A percentile compares a stretch with the other conserved stretches of the same genome.
Evolutionary conservation across 176 grass and related monocot genomes (phyloP).

Genomic region (Dactylis glomerata): DNA sequence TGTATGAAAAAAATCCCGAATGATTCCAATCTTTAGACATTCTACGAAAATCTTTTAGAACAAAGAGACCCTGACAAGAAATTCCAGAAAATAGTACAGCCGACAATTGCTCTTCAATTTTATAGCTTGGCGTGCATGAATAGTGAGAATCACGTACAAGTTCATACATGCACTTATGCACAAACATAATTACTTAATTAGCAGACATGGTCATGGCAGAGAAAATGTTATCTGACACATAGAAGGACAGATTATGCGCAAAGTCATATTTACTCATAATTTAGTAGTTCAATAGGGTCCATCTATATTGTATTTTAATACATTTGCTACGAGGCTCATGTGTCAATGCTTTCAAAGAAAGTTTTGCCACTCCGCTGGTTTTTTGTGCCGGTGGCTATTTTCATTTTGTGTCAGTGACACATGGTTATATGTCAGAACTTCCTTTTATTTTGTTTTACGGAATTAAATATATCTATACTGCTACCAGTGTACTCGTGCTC

Average conservation of each 20-base stretch:
- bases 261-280: not conserved
- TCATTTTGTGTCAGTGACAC: not conserved
- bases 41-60: not conserved
- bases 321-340: not conserved
- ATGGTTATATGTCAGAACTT: not conserved
- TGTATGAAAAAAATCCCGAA: not conserved
- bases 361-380: not conserved
- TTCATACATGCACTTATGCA: not conserved
- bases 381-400: not conserved
- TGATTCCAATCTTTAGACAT: not conserved
- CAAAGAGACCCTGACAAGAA: not conserved
- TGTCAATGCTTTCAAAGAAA: not conserved
- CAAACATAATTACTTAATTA: not conserved
- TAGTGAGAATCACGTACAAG: not conserved
- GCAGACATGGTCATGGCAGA: not conserved
- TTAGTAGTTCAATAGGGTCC: not conserved
- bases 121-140: not conserved
- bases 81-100: not conserved
- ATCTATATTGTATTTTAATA: slow-evolving; percentile 12
- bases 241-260: not conserved
- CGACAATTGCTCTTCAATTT: not conserved
- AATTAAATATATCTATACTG: not conserved
- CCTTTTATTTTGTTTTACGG: not conserved
- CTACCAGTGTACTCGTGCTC: not conserved
- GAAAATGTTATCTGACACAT: not conserved